phyloP scores from a whole-genome alignment of 345 rosid genomes.

The Citrus australasica region DNA sequence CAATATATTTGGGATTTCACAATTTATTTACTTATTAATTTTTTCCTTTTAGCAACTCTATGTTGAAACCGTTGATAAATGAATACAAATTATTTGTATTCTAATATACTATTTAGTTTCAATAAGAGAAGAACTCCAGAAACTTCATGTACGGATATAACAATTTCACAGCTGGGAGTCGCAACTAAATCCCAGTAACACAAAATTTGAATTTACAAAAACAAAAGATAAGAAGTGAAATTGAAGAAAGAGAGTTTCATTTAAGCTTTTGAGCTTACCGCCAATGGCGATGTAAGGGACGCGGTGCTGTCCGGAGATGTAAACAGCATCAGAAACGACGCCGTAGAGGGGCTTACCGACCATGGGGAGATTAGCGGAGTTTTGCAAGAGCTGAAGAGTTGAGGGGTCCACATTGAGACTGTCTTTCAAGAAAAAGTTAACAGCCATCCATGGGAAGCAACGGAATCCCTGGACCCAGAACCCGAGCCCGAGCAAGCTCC shows the following conservation, averaged over 20 bases:
- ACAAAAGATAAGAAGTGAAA: background rate
- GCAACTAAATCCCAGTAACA: background rate
- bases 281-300: constrained; percentile 93
- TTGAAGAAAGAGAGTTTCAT: background rate
- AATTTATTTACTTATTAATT: too few species aligned
- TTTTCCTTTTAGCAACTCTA: too few species aligned
- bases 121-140: too few species aligned
- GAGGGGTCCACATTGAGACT: constrained; percentile 71
- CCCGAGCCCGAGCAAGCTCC: constrained; percentile 65
- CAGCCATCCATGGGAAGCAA: constrained; percentile 86
- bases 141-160: background rate
- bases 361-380: constrained; percentile 85
- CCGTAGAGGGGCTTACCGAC: constrained; percentile 85
- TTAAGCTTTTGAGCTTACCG: constrained; percentile 30
- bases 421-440: constrained; percentile 81
- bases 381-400: constrained; percentile 80
- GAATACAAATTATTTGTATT: too few species aligned
- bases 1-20: too few species aligned
- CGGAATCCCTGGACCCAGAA: constrained; percentile 85
- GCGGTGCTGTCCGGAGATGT: constrained; percentile 75
- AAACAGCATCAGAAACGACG: constrained; percentile 70
- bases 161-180: background rate
- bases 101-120: too few species aligned
- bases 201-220: background rate
- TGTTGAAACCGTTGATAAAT: too few species aligned